Percentiles rank a stretch among this genome's conserved stretches.
phyloP scores from a whole-genome alignment of 768 basidiomycete genomes.

The Lyophyllum atratum region DNA sequence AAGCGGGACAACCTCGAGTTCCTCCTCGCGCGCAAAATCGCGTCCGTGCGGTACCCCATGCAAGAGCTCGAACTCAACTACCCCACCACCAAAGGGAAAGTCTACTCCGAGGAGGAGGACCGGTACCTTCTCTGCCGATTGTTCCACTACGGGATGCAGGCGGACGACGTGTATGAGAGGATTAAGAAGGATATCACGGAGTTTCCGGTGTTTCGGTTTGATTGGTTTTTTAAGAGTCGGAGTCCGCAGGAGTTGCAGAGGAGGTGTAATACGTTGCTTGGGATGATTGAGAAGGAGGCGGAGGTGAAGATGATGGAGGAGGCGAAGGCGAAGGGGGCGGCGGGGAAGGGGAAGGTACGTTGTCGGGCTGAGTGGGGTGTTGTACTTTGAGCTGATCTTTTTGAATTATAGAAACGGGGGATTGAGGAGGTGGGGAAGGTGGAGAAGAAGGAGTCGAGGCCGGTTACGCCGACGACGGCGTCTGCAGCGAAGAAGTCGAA shows the following conservation, averaged over 20 bases:
- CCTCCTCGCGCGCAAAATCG: constrained; percentile 81
- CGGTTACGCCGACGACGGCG: constrained; percentile 59
- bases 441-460: constrained; percentile 57
- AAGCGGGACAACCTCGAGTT: constrained; percentile 81
- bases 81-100: constrained; percentile 94
- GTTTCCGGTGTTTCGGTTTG: constrained; percentile 96
- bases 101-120: constrained; percentile 96
- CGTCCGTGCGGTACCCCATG: constrained; percentile 86
- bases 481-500: constrained; percentile 58
- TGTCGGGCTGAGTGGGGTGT: background rate
- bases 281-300: constrained; percentile 95
- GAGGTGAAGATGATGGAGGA: constrained; percentile 67
- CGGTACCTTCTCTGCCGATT: constrained; percentile 90
- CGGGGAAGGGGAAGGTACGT: constrained; percentile 69
- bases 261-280: constrained; percentile 82
- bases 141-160: constrained; percentile 86
- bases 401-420: constrained; percentile 59
- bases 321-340: constrained; percentile 55
- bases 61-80: constrained; percentile 97
- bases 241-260: constrained; percentile 87
- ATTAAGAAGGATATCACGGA: constrained; percentile 97
- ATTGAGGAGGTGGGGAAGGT: constrained; percentile 63
- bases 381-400: background rate
- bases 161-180: constrained; percentile 88
- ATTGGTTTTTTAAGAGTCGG: constrained; percentile 97